Base-by-base conservation (phyloP, 345 rosid species). In the Euphorbia tirucalli region DNA sequence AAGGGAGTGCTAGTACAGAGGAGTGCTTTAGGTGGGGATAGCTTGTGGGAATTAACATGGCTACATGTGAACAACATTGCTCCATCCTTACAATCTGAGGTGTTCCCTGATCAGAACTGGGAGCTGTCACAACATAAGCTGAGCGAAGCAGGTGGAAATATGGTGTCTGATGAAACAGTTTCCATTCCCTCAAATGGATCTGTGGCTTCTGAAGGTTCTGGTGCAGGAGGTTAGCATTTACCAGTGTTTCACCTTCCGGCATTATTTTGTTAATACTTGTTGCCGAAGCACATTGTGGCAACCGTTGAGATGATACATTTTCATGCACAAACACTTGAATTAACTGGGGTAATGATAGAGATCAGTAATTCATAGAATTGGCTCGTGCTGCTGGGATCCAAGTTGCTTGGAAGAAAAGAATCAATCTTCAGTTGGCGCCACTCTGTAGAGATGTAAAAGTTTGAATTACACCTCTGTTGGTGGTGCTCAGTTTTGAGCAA, bases 11-110 rank as follows among this genome's bases (percentile, higher is more conserved):
- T 94, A 28, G 72, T 87, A 66, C 97, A 89, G 69, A 89, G 98
- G 82, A 87, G 93, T 83, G 89, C 96, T 0, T 78, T 92, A 4
- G 97, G 96, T 63, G 97, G 99, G 74, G 99, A 92, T 78, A 95
- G 96, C 81, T 85, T 92, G 79, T 95, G 99, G 99, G 99, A 95
- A 75, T 80, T 90, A 41, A 92, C 99, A 41, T 95, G 98, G 99
- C 90, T 90, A 28, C 98, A 95, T 75, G 91, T 92, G 62, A 92
- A 92, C 71, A 95, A 89, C 84, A 87, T 95, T 52, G 84, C 81
- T 55, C 93, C 96, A 39, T 87, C 86, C 32, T 67, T 95, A 83
- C 93, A 93, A 74, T 76, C 91, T 0, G 98, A 92, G 88, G 83
- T 92, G 71, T 92, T 95, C 85, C 91, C 95, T 16, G 93, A 89